Evolutionary conservation across 306 rosid species (phyloP), one percentile per base, ranked within the genome.

Genomic region (Cicer chorassanicum): DNA sequence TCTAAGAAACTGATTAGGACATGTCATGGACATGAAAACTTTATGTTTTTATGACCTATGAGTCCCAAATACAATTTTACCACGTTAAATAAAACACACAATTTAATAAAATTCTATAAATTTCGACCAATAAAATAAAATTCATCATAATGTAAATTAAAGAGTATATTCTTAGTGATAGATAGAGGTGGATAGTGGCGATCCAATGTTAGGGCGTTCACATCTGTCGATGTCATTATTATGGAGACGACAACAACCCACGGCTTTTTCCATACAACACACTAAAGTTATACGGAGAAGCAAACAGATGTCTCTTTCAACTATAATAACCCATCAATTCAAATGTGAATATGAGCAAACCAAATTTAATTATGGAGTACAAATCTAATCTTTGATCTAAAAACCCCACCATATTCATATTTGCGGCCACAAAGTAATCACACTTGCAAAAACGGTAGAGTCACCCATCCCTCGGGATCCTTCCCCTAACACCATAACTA

Each of bases 261-360:
- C 34, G 68, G 29, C 68, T 15, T 29, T 8, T n/a, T 39, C 13
- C 24, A n/a, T 8, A 63, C 46, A 16, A 16, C 68, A 38, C 14
- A 41, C 45, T 66, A 12, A 44, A 12, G 12, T 21, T 55, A 67
- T 34, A 38, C n/a, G 2, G 1, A 45, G 34, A 42, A 41, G 15
- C 14, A 65, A 65, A 24, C 59, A 51, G 15, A 5, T 12, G 19
- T 54, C 42, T 45, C 18, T 3, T 45, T 8, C 42, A 24, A 59
- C 41, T 59, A 29, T 11, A 24, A 15, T 6, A 59, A 56, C 40
- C 71, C 18, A n/a, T 67, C 44, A 67, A 67, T 67, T 67, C 72
- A 46, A 29, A 15, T 15, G 68, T 63, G 13, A 54, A 1, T 57
- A 38, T 36, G 46, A 38, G 38, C 46, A 0, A 12, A 38, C 18